Percentiles rank a stretch among this genome's conserved stretches.
Conservation (phyloP, 805 yeast species). For the Ogataea minuta region DNA sequence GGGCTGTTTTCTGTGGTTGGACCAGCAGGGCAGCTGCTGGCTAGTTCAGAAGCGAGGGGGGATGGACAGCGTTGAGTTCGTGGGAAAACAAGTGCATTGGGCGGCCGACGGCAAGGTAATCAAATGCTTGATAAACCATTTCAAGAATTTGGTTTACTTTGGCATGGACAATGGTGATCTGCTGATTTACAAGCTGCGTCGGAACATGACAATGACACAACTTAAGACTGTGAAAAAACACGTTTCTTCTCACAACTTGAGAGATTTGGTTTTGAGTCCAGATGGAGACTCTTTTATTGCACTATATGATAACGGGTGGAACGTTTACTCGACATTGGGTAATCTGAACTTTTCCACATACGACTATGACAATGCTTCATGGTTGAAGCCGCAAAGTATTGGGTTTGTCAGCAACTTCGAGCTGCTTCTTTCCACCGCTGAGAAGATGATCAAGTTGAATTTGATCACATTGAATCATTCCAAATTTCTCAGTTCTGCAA, state of each 20-base stretch:
- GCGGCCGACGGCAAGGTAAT: constrained; percentile 15
- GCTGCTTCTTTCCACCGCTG: constrained; percentile 31
- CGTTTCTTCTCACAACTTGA: constrained; percentile 34
- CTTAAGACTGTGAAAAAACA: constrained; percentile 36
- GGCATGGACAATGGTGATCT: constrained; percentile 38
- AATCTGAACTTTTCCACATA: constrained; percentile 42
- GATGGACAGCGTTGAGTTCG: constrained; percentile 18
- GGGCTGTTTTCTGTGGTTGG: constrained; percentile 33
- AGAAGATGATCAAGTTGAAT: constrained; percentile 31
- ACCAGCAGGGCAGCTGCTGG: constrained; percentile 32
- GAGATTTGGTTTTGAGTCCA: constrained; percentile 28
- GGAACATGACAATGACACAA: constrained; percentile 29
- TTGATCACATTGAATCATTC: constrained; percentile 27
- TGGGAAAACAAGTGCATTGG: constrained; percentile 27
- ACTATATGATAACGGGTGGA: constrained; percentile 43
- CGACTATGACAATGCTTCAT: constrained; percentile 31
- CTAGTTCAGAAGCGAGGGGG: constrained; percentile 20
- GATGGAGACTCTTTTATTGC: constrained; percentile 30
- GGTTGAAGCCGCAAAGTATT: constrained; percentile 20
- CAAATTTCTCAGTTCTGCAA: constrained; percentile 22
- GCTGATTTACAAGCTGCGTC: constrained; percentile 37
- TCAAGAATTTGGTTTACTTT: constrained; percentile 40
- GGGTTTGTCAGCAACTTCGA: constrained; percentile 32
- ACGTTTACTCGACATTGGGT: constrained; percentile 46
- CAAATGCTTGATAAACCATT: constrained; percentile 38